Evolutionary conservation across 1,284 basidiomycete genomes (phyloP).

Genomic region (Laetiporus sulphureus): DNA sequence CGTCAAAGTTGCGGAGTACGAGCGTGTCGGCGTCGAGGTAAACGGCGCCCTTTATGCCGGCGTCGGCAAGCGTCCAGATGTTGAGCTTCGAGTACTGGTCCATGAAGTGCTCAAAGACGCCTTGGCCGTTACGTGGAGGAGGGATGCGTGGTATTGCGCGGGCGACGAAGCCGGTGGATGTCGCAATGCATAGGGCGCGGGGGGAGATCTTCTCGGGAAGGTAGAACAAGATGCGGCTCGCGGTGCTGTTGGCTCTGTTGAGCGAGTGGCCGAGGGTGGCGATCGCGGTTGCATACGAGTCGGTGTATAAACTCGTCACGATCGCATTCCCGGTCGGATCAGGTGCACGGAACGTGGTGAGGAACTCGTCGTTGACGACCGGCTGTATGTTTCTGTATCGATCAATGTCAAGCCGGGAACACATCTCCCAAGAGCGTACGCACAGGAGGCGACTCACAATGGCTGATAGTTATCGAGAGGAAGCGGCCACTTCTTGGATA

Average conservation of each 20-base stretch:
- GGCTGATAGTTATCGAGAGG: conserved; percentile 8
- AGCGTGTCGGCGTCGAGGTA: conserved; percentile 42
- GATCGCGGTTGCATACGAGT: conserved; percentile 35
- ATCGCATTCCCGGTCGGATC: conserved; percentile 27
- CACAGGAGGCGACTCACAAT: conserved; percentile 6
- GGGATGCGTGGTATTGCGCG: conserved; percentile 30
- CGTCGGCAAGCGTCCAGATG: conserved; percentile 34
- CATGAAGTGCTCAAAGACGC: conserved; percentile 29
- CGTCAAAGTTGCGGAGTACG: conserved; percentile 36
- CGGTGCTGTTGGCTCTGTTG: conserved; percentile 27
- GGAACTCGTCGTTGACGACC: conserved; percentile 3
- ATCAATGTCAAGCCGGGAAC: background rate
- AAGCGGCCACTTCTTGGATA: background rate
- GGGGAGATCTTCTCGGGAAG: conserved; percentile 32
- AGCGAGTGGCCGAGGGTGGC: conserved; percentile 38
- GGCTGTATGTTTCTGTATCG: conserved; percentile 6
- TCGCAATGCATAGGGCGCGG: conserved; percentile 33
- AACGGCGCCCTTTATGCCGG: conserved; percentile 27
- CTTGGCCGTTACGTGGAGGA: conserved; percentile 30
- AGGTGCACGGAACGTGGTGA: conserved; percentile 2
- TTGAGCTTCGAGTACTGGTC: conserved; percentile 41
- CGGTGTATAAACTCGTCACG: conserved; percentile 36
- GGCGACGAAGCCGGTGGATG: conserved; percentile 33
- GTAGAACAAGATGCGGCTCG: conserved; percentile 32
- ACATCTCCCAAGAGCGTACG: background rate